Conservation (phyloP, 1,284 basidiomycete genomes). For the Cerioporus squamosus region DNA sequence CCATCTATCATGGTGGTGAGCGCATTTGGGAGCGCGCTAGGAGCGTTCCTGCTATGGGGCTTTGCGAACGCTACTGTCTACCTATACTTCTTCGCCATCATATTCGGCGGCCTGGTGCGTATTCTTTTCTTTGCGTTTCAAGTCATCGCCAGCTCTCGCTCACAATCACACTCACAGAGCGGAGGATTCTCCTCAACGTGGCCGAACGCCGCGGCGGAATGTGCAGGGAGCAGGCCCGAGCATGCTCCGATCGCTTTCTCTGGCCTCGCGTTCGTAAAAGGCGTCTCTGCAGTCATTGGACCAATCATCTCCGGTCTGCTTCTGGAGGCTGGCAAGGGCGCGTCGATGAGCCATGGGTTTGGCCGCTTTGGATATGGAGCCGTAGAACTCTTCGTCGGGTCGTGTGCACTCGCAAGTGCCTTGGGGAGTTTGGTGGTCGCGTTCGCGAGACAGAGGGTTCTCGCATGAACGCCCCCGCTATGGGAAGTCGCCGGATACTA, state of each 20-base stretch:
- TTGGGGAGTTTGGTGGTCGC: conserved; percentile 25
- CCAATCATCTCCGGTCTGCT: conserved; percentile 31
- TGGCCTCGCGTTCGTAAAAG: conserved; percentile 25
- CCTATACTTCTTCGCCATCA: conserved; percentile 31
- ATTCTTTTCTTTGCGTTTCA: too few species aligned
- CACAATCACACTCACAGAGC: not conserved
- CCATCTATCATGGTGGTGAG: conserved; percentile 29
- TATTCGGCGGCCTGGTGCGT: conserved; percentile 33
- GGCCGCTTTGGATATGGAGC: conserved; percentile 30
- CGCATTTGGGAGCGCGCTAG: conserved; percentile 26
- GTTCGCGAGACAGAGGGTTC: conserved; percentile 9
- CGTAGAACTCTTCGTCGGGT: conserved; percentile 34
- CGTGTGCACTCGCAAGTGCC: conserved; percentile 27
- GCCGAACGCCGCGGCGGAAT: conserved; percentile 29
- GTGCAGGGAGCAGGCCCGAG: conserved; percentile 30
- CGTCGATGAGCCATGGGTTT: conserved; percentile 16
- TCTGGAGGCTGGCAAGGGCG: conserved; percentile 25
- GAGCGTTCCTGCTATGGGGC: conserved; percentile 33
- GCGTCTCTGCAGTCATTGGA: conserved; percentile 30
- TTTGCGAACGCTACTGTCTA: conserved; percentile 27
- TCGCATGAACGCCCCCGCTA: too few species aligned
- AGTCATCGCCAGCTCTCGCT: not conserved
- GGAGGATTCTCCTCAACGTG: conserved; percentile 30
- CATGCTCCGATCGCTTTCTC: conserved; percentile 26
- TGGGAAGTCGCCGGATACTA: too few species aligned